Evolutionary conservation across 805 yeast genomes (phyloP), one percentile per base, ranked within the genome.

Genomic region (Yarrowia sp.): DNA sequence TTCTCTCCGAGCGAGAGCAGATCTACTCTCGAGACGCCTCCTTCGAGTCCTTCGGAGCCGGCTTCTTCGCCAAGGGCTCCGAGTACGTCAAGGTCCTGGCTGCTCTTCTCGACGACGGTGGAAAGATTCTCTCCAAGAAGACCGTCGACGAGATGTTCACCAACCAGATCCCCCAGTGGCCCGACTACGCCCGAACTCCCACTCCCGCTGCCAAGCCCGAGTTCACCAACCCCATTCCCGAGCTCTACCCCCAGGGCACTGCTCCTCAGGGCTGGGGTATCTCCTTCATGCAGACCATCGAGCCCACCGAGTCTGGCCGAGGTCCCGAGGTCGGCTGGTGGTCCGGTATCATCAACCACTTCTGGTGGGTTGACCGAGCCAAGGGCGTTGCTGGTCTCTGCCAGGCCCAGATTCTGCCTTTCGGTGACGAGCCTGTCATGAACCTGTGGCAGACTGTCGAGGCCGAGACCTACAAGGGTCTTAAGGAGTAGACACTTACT

Each of bases 21-120:
- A 62, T 39, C 6, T 61, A 58, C 51, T 14, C 32, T 2, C 3
- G 4, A 12, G 39, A 41, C 5, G 18, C 51, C 5, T 1, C 41
- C 2, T 58, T 58, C 12, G 62, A 58, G 35, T 58, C 62, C 7
- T 58, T 58, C 42, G 62, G 82, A 25, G 79, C 76, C 7, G 82
- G 82, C 4, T 65, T 74, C 41, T 77, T 72, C 53, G 73, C 78
- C 1, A 76, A 74, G 8, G 77, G 75, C 4, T 68, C 68, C 8
- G 81, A 79, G 63, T 79, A 74, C 63, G 70, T 74, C 55, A 73
- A 71, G 65, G 71, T 78, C 41, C 63, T 79, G 27, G 70, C 79
- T 8, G 68, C 74, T 10, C 71, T 79, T 65, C 68, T 79, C 39
- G 78, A 79, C 63, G 71, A 73, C 46, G 82, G 82, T 10, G 63